A percentile compares a stretch with the other conserved stretches of the same genome.
Evolutionary conservation across 805 yeast species (phyloP).

Genomic region (Myxozyma geophila): DNA sequence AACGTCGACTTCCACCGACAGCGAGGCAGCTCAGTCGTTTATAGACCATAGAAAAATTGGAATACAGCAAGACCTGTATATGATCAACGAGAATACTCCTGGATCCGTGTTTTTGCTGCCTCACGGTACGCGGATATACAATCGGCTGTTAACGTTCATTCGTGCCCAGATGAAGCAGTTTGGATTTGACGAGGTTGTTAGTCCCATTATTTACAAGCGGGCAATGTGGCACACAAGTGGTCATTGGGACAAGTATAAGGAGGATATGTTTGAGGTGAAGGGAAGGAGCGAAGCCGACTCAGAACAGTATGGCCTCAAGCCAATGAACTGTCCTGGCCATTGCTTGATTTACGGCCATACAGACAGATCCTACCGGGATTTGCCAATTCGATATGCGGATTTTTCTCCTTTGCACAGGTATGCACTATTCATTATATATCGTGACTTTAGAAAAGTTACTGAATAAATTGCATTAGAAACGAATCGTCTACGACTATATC

Average conservation of each 20-base stretch:
- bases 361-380: constrained; percentile 93
- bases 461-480: constrained; percentile 49
- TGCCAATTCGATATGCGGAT: constrained; percentile 99
- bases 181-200: constrained; percentile 89
- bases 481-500: constrained; percentile 95
- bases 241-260: constrained; percentile 93
- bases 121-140: constrained; percentile 86
- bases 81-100: constrained; percentile 81
- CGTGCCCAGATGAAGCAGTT: constrained; percentile 76
- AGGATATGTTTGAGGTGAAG: constrained; percentile 87
- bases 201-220: constrained; percentile 85
- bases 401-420: constrained; percentile 91
- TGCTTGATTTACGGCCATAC: constrained; percentile 89
- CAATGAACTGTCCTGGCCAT: constrained; percentile 97
- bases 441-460: background rate
- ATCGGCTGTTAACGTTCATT: constrained; percentile 79
- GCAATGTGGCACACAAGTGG: constrained; percentile 89
- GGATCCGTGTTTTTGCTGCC: constrained; percentile 93
- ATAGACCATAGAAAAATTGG: constrained; percentile 50
- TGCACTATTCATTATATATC: background rate
- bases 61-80: constrained; percentile 71
- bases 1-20: background rate
- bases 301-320: constrained; percentile 76
- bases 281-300: constrained; percentile 41
- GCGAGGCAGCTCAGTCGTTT: constrained; percentile 7